Evolutionary conservation across 306 rosid genomes (phyloP).

Genomic region (Adenanthera pavonina): DNA sequence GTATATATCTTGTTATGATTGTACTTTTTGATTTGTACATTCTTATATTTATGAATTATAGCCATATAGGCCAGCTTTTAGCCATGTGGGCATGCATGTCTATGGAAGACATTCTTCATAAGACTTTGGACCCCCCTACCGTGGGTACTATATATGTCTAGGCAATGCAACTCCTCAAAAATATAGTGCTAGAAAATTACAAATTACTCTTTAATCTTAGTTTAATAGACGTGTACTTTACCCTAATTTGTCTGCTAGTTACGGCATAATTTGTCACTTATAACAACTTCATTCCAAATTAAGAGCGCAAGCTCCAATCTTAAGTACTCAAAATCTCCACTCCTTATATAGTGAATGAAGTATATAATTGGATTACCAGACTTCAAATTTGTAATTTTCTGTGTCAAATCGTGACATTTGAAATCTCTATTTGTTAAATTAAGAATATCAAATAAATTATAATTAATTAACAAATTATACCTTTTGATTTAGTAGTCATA

Average conservation of each 20-base stretch:
- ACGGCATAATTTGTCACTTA: background rate
- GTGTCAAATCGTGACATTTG: background rate
- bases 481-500: no score
- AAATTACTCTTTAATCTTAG: background rate
- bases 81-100: conserved; percentile 54
- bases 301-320: background rate
- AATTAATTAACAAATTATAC: no score
- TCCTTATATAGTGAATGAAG: background rate
- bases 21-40: background rate
- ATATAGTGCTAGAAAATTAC: background rate
- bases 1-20: background rate
- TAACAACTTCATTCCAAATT: background rate
- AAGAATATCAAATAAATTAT: background rate
- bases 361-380: background rate
- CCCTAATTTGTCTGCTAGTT: background rate
- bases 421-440: background rate
- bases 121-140: conserved; percentile 16
- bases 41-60: conserved; percentile 14
- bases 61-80: conserved; percentile 38
- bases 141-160: background rate
- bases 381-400: background rate
- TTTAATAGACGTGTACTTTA: background rate
- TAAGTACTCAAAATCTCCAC: background rate
- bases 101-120: conserved; percentile 38
- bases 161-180: background rate